Base-by-base conservation (phyloP, 345 rosid species). In the Gossypium bickii region DNA sequence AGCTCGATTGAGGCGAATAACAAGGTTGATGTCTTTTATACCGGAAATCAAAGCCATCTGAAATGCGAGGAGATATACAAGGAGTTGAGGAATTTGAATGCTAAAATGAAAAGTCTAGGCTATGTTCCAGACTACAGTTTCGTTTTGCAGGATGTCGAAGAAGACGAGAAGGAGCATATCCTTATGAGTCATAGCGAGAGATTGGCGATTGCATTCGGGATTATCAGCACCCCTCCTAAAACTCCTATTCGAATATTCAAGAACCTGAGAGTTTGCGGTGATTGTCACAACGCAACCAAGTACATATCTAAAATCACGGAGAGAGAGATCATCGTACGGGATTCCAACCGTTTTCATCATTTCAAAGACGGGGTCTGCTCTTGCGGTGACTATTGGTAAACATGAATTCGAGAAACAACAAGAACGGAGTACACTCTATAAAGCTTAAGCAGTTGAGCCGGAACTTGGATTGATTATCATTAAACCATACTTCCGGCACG, bases 141-240 rank as follows among this genome's bases (percentile, higher is more conserved):
- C 67, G 89, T 88, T 70, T 69, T 88, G 48, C 92, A 88, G 70
- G 92, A 86, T 73, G 88, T 88, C 2, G 92, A 88, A 69, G 89
- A 88, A 1, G 92, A 88, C 10, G 92, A 88, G 76, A 85, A 88
- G 79, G 92, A 86, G 82, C 78, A 86, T 20, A 85, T 88, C 49
- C 85, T 88, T 62, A 79, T 79, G 80, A 77, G 83, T 63, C 92
- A 88, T 56, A 86, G 87, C 16, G 92, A 88, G 81, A 82, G 88
- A 59, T 59, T 88, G 61, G 89, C 92, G 9, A 88, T 88, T 53
- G 86, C 85, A 2, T 88, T 70, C 68, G 92, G 85, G 77, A 82
- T 86, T 5, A 79, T 86, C 7, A 78, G 72, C 78, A 83, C 85
- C 22, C 80, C 85, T 62, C 81, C 85, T 5, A 80, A 85, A 80